Conservation (phyloP, 1,284 basidiomycete species). For the Cerioporus squamosus region DNA sequence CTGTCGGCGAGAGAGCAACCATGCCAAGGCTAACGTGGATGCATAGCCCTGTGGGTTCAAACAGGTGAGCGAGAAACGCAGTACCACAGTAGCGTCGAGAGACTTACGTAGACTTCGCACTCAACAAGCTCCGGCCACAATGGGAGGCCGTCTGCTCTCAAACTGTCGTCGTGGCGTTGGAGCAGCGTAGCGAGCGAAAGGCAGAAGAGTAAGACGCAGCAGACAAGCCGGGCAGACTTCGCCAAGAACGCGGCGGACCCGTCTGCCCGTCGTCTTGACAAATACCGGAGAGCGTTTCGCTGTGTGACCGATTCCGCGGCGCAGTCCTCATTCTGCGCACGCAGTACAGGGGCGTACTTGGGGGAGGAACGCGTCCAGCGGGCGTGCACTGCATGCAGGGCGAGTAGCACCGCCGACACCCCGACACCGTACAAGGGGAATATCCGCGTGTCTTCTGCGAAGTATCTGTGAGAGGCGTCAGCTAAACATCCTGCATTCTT, state of each 20-base stretch:
- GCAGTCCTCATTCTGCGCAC: not conserved
- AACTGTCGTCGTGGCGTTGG: not conserved
- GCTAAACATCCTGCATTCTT: no score
- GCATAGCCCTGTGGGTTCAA: constrained; percentile 42
- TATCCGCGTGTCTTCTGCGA: not conserved
- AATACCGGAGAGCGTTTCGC: not conserved
- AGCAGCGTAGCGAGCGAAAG: constrained; percentile 25
- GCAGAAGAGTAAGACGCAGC: constrained; percentile 29
- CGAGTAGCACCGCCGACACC: constrained; percentile 24
- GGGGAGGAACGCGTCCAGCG: not conserved
- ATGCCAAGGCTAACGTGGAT: constrained; percentile 20
- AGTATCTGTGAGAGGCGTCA: not conserved
- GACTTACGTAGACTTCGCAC: constrained; percentile 39
- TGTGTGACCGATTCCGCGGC: not conserved
- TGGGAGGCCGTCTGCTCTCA: not conserved
- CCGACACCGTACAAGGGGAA: not conserved
- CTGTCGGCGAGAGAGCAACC: not conserved
- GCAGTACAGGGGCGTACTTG: not conserved
- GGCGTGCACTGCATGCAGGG: constrained; percentile 7
- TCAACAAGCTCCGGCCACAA: constrained; percentile 33
- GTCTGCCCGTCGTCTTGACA: constrained; percentile 23
- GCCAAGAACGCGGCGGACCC: constrained; percentile 30
- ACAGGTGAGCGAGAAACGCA: not conserved
- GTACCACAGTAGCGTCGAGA: no score
- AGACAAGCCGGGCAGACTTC: constrained; percentile 30